Base-by-base conservation (phyloP, 768 basidiomycete species). In the Boletus eberwhitei region DNA sequence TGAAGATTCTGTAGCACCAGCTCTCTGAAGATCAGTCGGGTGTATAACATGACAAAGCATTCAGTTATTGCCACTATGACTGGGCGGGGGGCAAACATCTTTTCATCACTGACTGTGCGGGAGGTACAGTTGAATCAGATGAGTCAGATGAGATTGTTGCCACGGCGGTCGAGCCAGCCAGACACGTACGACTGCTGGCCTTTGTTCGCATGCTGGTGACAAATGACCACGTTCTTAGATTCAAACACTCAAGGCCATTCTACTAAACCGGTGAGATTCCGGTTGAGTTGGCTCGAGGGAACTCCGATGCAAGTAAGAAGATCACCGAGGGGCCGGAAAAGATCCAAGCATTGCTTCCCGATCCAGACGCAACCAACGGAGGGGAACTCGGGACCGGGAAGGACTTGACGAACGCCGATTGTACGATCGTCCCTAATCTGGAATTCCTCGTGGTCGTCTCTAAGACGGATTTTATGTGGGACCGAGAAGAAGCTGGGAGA, bases 341-440 rank as follows among this genome's bases (percentile, higher is more conserved):
- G 24, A 24, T 24, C 24, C 24, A 24, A 24, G 24, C 24, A n/a
- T n/a, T n/a, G n/a, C n/a, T n/a, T n/a, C n/a, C n/a, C n/a, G n/a
- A n/a, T n/a, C n/a, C n/a, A n/a, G n/a, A n/a, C n/a, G n/a, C n/a
- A n/a, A n/a, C n/a, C n/a, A n/a, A n/a, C n/a, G n/a, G n/a, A n/a
- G n/a, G n/a, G n/a, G n/a, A n/a, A n/a, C n/a, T n/a, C n/a, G n/a
- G n/a, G n/a, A n/a, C 24, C 24, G 3, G 24, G 24, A 24, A 71
- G 22, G 71, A 78, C 47, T 87, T 76, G 66, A 82, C 78, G 31
- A 79, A 79, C 52, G 86, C 85, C 4, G 87, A 87, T 60, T 79
- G 80, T 21, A 80, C 78, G 2, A 66, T 84, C 31, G 72, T 75
- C 5, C 85, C 87, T 4, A 79, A 84, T 71, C 60, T 87, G 9